phyloP scores from a whole-genome alignment of 495 filamentous ascomycete genomes.

The Cudoniella acicularis region DNA sequence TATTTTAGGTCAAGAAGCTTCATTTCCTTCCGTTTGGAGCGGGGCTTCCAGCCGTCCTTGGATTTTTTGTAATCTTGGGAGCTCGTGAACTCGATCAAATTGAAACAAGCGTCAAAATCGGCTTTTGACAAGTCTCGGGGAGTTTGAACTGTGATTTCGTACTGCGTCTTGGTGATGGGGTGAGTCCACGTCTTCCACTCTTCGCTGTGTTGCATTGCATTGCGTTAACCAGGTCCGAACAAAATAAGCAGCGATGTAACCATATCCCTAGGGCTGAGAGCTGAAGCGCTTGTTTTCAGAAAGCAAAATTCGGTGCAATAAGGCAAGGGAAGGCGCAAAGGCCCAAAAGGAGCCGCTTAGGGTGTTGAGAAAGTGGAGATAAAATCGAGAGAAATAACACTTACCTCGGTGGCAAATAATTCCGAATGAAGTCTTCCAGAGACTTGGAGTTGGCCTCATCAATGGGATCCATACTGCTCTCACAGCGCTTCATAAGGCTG shows the following conservation, averaged over 20 bases:
- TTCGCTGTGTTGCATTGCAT: conserved; percentile 15
- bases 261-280: not conserved
- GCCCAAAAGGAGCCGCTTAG: too few species aligned
- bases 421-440: conserved; percentile 39
- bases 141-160: conserved; percentile 43
- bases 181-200: conserved; percentile 40
- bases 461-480: conserved; percentile 33
- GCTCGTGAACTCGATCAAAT: conserved; percentile 69
- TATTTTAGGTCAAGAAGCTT: conserved; percentile 64
- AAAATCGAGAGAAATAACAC: not conserved
- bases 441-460: conserved; percentile 40
- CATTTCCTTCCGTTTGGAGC: conserved; percentile 74
- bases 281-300: not conserved
- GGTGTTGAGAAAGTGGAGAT: too few species aligned
- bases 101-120: conserved; percentile 65
- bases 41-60: conserved; percentile 63
- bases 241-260: not conserved
- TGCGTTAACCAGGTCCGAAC: not conserved
- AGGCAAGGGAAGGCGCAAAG: too few species aligned
- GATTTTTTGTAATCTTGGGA: conserved; percentile 61
- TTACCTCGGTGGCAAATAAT: conserved; percentile 40
- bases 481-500: not conserved
- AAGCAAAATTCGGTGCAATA: not conserved
- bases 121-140: conserved; percentile 40
- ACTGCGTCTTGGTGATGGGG: conserved; percentile 33